phyloP scores from a whole-genome alignment of 1,284 basidiomycete genomes.

The Heliocybe sulcata region DNA sequence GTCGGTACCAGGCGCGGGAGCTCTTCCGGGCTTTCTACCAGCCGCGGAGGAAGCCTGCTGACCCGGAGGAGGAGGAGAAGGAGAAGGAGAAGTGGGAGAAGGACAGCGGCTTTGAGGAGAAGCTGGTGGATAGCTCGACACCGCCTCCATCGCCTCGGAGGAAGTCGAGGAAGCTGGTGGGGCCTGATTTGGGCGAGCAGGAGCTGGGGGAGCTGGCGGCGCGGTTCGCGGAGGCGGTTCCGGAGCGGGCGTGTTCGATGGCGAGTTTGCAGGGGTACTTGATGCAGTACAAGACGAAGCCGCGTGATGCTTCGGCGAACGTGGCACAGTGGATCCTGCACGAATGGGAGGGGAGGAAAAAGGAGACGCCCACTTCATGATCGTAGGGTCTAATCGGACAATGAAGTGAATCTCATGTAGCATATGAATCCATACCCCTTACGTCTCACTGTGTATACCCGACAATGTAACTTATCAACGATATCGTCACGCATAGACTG shows the following conservation, averaged over 20 bases:
- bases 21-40: constrained; percentile 64
- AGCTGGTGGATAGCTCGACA: not conserved
- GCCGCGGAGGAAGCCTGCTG: constrained; percentile 22
- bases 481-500: too few species aligned
- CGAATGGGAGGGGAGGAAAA: constrained; percentile 20
- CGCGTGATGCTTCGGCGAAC: constrained; percentile 45
- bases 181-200: not conserved
- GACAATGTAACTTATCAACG: too few species aligned
- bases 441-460: too few species aligned
- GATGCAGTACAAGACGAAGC: constrained; percentile 61
- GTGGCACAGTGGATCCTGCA: constrained; percentile 39
- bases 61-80: constrained; percentile 12
- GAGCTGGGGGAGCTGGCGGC: constrained; percentile 33
- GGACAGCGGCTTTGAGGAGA: constrained; percentile 1
- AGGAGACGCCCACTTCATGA: not conserved
- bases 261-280: constrained; percentile 70
- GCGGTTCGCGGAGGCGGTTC: constrained; percentile 51
- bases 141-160: not conserved
- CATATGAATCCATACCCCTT: too few species aligned
- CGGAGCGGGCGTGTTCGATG: constrained; percentile 64
- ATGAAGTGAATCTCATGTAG: too few species aligned
- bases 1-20: constrained; percentile 54
- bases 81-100: constrained; percentile 5
- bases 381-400: not conserved
- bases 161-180: not conserved